Conservation (phyloP, 495 filamentous ascomycete species). For the Oleoguttula mirabilis region DNA sequence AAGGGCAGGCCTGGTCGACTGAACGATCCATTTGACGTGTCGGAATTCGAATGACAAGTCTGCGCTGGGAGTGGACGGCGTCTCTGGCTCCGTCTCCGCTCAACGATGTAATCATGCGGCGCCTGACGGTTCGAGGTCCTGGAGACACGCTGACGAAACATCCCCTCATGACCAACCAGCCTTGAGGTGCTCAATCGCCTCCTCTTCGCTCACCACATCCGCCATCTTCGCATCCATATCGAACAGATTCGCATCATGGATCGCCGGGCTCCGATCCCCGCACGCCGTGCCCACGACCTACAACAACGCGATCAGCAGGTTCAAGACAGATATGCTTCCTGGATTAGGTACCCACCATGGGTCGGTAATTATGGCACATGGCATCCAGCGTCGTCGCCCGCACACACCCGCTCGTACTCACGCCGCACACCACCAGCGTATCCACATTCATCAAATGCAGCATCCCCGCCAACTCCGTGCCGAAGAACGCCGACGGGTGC, state of each 20-base stretch:
- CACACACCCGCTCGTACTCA: constrained; percentile 32
- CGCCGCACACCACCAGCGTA: constrained; percentile 30
- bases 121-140: no score
- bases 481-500: constrained; percentile 32
- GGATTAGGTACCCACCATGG: constrained; percentile 19
- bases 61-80: no score
- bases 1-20: no score
- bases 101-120: no score
- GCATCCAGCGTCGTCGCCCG: constrained; percentile 29
- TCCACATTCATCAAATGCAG: constrained; percentile 26
- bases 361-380: constrained; percentile 28
- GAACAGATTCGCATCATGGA: constrained; percentile 29
- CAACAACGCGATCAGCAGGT: constrained; percentile 2
- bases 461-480: constrained; percentile 26
- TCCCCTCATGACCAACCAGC: constrained; percentile 26
- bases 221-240: constrained; percentile 32
- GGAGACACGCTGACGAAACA: no score
- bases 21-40: no score
- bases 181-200: constrained; percentile 26
- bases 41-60: no score
- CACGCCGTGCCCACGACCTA: constrained; percentile 30
- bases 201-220: constrained; percentile 28
- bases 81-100: no score
- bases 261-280: constrained; percentile 29
- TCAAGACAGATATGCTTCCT: not conserved